A percentile compares a stretch with the other conserved stretches of the same genome.
phyloP scores from a whole-genome alignment of 2,329 filamentous ascomycete genomes.

The Aspergillus niger region DNA sequence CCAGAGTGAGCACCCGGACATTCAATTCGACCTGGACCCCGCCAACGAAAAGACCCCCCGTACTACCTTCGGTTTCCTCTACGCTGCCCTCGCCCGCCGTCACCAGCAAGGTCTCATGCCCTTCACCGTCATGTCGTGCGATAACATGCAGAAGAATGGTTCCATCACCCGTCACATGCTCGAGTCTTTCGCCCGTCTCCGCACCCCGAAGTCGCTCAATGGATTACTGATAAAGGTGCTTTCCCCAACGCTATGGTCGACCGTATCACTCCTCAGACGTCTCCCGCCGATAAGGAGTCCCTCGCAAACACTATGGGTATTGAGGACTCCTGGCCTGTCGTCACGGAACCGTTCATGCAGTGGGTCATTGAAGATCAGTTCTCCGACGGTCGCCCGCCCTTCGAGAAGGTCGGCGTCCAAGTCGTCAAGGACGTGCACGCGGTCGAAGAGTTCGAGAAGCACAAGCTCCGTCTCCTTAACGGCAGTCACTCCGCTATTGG shows the following conservation, averaged over 20 bases:
- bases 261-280: constrained; percentile 57
- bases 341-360: constrained; percentile 60
- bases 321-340: constrained; percentile 56
- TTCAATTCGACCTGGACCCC: constrained; percentile 49
- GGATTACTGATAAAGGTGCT: constrained; percentile 51
- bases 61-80: constrained; percentile 58
- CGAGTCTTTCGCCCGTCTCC: constrained; percentile 51
- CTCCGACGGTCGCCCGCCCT: constrained; percentile 53
- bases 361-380: constrained; percentile 60
- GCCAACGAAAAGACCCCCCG: constrained; percentile 47
- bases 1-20: constrained; percentile 52
- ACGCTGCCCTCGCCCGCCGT: constrained; percentile 53
- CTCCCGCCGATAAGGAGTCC: constrained; percentile 47
- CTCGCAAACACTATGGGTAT: constrained; percentile 51
- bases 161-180: constrained; percentile 57
- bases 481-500: constrained; percentile 56
- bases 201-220: constrained; percentile 52
- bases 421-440: constrained; percentile 55
- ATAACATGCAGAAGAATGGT: constrained; percentile 62
- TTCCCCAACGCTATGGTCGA: constrained; percentile 61
- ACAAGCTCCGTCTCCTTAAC: constrained; percentile 59
- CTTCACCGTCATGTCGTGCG: constrained; percentile 58
- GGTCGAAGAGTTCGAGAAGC: constrained; percentile 59
- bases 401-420: constrained; percentile 57
- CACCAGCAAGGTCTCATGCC: constrained; percentile 51